Base-by-base conservation (phyloP, 2,329 filamentous ascomycete species). In the Paecilomyces fulvus region DNA sequence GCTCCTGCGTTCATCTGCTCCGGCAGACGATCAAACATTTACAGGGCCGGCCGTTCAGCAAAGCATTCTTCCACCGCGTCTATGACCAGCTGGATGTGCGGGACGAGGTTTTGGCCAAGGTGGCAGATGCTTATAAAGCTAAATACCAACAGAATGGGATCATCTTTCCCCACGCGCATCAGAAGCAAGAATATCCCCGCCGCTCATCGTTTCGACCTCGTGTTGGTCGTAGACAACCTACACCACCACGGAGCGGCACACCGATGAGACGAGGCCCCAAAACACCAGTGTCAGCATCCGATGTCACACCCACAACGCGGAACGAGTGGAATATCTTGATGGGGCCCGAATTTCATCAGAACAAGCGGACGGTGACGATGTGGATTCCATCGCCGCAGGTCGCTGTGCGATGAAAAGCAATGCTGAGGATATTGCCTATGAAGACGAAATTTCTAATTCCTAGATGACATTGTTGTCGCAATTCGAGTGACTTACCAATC, bases 241-340 rank as follows among this genome's bases (percentile, higher is more conserved):
- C 61, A 11, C 58, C 63, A 8, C 57, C 69, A 7, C 55, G 57
- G 23, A 50, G 57, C 17, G 55, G 50, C 5, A 59, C 57, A 21
- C 59, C 63, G 12, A 30, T 57, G 14, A 64, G 63, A 48, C 66
- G 66, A 7, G 71, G 69, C 0, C 71, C 73, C 3, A 73, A 72
- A 58, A 75, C 73, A 1, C 73, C 73, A 2, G 59, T 73, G 52
- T 73, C 71, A 3, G 73, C 73, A 0, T 75, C 73, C 1, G 73
- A 75, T 60, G 73, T 75, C 14, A 75, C 73, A 1, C 73, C 73
- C 1, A 74, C 75, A 55, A 75, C 73, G 1, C 63, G 68, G 12
- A 73, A 70, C 37, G 73, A 75, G 58, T 75, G 73, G 73, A 74
- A 75, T 53, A 64, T 75, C 28, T 63, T 75, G 20, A 62, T 72